Conservation (phyloP, 768 basidiomycete species). For the Lentinula boryana region DNA sequence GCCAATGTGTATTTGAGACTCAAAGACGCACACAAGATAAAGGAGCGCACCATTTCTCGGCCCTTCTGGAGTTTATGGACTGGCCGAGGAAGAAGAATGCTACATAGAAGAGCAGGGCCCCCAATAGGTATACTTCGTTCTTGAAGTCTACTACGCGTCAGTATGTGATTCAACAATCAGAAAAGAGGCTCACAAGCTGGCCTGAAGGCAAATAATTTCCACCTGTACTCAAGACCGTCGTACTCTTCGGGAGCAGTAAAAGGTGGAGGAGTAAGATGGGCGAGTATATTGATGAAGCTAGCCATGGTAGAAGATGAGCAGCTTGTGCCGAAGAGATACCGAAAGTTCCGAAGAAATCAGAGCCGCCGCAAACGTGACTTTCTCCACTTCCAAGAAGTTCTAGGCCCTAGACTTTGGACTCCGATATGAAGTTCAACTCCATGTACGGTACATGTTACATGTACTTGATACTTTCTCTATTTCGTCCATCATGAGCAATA, state of each 20-base stretch:
- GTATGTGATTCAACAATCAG: not conserved
- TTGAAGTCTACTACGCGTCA: conserved; percentile 46
- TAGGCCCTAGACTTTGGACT: not conserved
- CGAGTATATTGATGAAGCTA: conserved; percentile 27
- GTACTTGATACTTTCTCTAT: not conserved
- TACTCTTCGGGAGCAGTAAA: conserved; percentile 53
- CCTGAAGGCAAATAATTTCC: conserved; percentile 74
- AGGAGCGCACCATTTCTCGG: conserved; percentile 57
- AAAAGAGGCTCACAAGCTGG: conserved; percentile 53
- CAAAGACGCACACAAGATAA: conserved; percentile 4
- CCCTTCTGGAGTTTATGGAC: conserved; percentile 50
- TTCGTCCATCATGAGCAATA: conserved; percentile 2
- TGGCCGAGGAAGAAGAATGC: conserved; percentile 55
- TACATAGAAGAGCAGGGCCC: conserved; percentile 50
- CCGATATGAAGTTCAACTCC: not conserved
- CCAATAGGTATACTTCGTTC: conserved; percentile 54
- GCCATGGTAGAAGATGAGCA: conserved; percentile 10
- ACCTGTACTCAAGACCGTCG: conserved; percentile 67
- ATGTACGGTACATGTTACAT: not conserved
- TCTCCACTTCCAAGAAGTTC: not conserved
- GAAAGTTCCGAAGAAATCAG: not conserved
- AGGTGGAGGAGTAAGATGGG: conserved; percentile 50
- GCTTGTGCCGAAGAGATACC: not conserved
- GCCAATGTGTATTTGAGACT: conserved; percentile 8
- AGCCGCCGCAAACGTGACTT: not conserved